Evolutionary conservation across 208 protist species (phyloP), one percentile per base, ranked within the genome.

Genomic region (Leishmania lainsoni): DNA sequence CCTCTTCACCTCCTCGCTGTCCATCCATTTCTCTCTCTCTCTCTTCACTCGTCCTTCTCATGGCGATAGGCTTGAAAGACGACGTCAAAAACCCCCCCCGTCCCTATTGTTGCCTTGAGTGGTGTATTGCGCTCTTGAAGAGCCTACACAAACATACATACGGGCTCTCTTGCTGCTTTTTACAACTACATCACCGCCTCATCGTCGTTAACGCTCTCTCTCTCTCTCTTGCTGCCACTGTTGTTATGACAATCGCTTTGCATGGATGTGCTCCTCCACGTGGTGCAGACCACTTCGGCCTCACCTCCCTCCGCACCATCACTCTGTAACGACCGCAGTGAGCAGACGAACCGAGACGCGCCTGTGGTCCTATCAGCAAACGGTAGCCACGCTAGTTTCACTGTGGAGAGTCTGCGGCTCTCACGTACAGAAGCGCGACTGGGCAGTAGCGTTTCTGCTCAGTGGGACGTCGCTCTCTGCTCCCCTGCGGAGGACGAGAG

Each of bases 221-320:
- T n/a, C n/a, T n/a, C n/a, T n/a, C n/a, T 56, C 29, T 76, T 1
- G 42, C 42, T 45, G 42, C 42, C 42, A 45, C 29, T 9, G 70
- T 42, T 32, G 22, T 48, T 48, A 29, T 29, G 32, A 29, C 73
- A 26, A n/a, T 76, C 20, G 3, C 22, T 52, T 45, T 66, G 51
- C 52, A 81, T 81, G 78, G 70, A 81, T 70, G 78, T 81, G 22
- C 70, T 76, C n/a, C 70, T 81, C 16, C 69, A 81, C 32, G 70
- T 76, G 22, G 66, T 75, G 42, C 56, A 70, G 61, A 32, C 49
- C 39, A 9, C 56, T 17, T 39, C 52, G 39, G 48, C 56, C 26
- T n/a, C 78, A 45, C 69, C 69, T 29, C 10, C 12, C 26, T 32
- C 45, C 26, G 39, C 22, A 32, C n/a, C 2, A 14, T 26, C 22